Conservation (phyloP, 148 eudicot genomes). For the Silene latifolia region DNA sequence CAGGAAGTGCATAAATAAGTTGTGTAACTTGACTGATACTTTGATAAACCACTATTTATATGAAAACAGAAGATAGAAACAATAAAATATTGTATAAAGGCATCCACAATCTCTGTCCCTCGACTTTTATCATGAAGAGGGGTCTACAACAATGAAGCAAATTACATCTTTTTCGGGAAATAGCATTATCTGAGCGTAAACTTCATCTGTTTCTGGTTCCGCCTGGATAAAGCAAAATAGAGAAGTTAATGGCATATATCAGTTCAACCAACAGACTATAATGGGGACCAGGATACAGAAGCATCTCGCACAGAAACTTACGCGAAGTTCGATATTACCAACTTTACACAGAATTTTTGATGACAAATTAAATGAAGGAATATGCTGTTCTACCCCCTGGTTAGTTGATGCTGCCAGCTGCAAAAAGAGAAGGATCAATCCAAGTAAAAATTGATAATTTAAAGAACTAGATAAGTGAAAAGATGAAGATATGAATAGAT, state of each 20-base stretch:
- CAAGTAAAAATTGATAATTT: neutral
- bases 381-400: conserved; percentile 68
- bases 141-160: conserved; percentile 3
- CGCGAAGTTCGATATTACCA: conserved; percentile 66
- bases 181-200: conserved; percentile 79
- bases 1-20: conserved; percentile 2
- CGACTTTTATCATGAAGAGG: neutral
- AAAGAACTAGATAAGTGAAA: too few species aligned
- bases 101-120: neutral
- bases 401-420: conserved; percentile 93
- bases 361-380: conserved; percentile 84
- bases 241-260: neutral
- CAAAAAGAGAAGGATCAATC: conserved; percentile 11
- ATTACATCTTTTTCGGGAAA: conserved; percentile 70
- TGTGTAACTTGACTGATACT: conserved; percentile 5
- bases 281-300: conserved; percentile 6
- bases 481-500: neutral
- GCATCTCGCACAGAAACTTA: conserved; percentile 30
- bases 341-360: conserved; percentile 90
- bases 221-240: conserved; percentile 51
- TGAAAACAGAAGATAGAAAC: conserved; percentile 2
- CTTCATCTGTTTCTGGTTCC: conserved; percentile 90
- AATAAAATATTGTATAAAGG: neutral
- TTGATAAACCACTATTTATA: neutral
- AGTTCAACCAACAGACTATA: conserved; percentile 1